Conservation (phyloP, 2,329 filamentous ascomycete species). For the Alternaria alternata region DNA sequence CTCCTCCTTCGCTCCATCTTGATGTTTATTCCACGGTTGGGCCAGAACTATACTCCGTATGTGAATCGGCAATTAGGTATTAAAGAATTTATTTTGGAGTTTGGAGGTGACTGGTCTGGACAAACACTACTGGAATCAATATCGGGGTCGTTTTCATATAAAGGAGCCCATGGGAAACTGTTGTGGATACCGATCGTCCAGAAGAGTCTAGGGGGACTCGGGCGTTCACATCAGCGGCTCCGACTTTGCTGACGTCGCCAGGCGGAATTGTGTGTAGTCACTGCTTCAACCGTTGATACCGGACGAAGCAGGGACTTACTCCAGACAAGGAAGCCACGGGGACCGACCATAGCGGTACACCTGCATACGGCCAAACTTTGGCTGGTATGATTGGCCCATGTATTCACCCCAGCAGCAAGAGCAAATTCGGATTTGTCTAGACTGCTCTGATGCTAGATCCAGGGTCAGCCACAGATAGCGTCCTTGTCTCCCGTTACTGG, state of each 20-base stretch:
- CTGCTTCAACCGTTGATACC: background rate
- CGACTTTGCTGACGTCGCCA: constrained; percentile 5
- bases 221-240: constrained; percentile 1
- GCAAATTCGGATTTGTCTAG: constrained; percentile 1
- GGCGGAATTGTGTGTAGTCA: background rate
- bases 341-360: background rate
- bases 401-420: background rate
- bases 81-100: background rate
- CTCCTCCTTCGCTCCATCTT: constrained; percentile 10
- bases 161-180: background rate
- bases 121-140: background rate
- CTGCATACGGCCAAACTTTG: background rate
- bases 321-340: constrained; percentile 4
- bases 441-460: constrained; percentile 1
- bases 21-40: background rate
- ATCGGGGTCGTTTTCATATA: constrained; percentile 1
- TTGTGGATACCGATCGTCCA: constrained; percentile 2
- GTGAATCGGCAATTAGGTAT: background rate
- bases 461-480: background rate
- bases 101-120: background rate
- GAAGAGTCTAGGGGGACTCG: background rate
- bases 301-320: constrained; percentile 2
- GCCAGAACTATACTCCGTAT: background rate
- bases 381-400: background rate
- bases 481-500: background rate